Conservation (phyloP, 139 green algal genomes). For the Pedinophyceae sp. region DNA sequence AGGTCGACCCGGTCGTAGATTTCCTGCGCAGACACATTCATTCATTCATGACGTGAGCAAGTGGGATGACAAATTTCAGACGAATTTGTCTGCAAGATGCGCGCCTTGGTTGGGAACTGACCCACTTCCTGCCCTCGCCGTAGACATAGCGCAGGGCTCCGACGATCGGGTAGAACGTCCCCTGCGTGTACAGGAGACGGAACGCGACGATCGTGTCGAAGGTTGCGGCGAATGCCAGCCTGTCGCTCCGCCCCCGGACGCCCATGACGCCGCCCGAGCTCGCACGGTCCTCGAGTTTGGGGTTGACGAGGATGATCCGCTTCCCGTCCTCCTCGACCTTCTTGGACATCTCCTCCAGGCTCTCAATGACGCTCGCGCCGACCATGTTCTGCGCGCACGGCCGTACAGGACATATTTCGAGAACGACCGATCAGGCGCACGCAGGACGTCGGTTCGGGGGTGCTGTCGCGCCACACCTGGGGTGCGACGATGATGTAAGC, state of each 20-base stretch:
- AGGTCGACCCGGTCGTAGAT: not conserved
- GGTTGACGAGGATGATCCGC: slow-evolving; percentile 37
- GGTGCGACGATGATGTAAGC: slow-evolving; percentile 22
- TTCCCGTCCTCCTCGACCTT: slow-evolving; percentile 32
- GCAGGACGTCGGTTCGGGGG: slow-evolving; percentile 8
- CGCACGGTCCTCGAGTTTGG: slow-evolving; percentile 35
- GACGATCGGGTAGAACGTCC: slow-evolving; percentile 41
- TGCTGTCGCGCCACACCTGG: not conserved
- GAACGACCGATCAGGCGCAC: slow-evolving; percentile 18
- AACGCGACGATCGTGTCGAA: slow-evolving; percentile 38
- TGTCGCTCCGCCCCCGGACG: slow-evolving; percentile 6
- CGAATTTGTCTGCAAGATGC: too few relatives aligned
- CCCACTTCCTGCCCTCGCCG: too few relatives aligned
- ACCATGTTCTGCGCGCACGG: slow-evolving; percentile 66
- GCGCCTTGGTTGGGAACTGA: too few relatives aligned
- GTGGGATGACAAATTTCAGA: too few relatives aligned
- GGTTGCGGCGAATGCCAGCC: slow-evolving; percentile 27
- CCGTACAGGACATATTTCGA: too few relatives aligned
- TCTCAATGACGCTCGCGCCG: slow-evolving; percentile 39
- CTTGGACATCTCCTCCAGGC: slow-evolving; percentile 26
- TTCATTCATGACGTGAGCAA: too few relatives aligned
- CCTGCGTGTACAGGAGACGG: slow-evolving; percentile 30
- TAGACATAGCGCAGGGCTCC: slow-evolving; percentile 32
- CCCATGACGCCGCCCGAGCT: slow-evolving; percentile 29
- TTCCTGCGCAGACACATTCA: not conserved